Percentiles rank a stretch among this genome's conserved stretches.
phyloP scores from a whole-genome alignment of 345 rosid genomes.

The Schrenkiella parvula region DNA sequence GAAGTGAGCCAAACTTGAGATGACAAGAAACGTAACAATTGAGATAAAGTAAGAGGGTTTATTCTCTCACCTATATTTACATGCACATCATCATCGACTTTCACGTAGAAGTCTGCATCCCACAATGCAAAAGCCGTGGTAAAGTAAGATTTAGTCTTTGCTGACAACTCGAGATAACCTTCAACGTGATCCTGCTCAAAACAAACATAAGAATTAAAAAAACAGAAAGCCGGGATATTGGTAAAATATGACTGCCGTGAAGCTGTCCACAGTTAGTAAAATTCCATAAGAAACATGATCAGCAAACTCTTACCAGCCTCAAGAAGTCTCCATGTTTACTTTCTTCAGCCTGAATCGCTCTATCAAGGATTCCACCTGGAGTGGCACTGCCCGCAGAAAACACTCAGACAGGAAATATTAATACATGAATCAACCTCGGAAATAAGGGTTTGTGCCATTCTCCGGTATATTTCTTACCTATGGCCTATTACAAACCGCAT shows the following conservation, averaged over 20 bases:
- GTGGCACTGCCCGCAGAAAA: slow-evolving; percentile 56
- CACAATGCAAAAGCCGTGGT: slow-evolving; percentile 82
- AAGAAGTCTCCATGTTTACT: slow-evolving; percentile 85
- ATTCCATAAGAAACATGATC: background rate
- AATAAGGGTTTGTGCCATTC: background rate
- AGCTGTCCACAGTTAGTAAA: background rate
- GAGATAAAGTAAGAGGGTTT: background rate
- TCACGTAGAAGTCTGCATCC: slow-evolving; percentile 98
- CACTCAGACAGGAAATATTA: background rate
- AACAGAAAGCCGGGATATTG: background rate
- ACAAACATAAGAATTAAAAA: background rate
- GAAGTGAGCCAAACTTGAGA: slow-evolving; percentile 8
- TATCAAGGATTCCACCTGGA: slow-evolving; percentile 90
- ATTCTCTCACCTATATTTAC: slow-evolving; percentile 77
- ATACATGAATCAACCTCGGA: background rate
- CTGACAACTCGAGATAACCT: slow-evolving; percentile 95
- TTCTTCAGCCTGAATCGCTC: slow-evolving; percentile 97
- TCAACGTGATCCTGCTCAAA: slow-evolving; percentile 83
- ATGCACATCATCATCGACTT: slow-evolving; percentile 97
- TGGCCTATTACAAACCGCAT: slow-evolving; percentile 97
- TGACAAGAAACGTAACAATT: background rate
- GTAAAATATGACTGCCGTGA: background rate
- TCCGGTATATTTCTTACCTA: slow-evolving; percentile 44
- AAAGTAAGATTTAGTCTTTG: slow-evolving; percentile 85
- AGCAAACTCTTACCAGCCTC: slow-evolving; percentile 64